Percentiles rank a stretch among this genome's conserved stretches.
These are phyloP conservation scores for Gautieria morchelliformis DNA, from an alignment of 768 basidiomycete species.

Conservation along the genomic window DNA sequence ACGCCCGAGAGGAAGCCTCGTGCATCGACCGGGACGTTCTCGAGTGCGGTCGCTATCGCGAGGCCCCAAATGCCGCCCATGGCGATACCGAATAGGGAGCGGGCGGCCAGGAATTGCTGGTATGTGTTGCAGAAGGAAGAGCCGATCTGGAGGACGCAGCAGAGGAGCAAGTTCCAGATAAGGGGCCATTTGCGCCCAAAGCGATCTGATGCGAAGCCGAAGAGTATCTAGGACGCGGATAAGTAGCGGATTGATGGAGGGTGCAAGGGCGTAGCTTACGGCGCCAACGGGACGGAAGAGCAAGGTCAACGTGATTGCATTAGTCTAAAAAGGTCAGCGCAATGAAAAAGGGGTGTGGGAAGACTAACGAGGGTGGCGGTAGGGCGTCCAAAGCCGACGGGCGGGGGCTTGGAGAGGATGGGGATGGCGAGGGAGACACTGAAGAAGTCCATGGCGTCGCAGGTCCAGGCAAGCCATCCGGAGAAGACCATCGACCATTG, in stretches of 20 bases:
- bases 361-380: slow-evolving; percentile 41
- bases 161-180: slow-evolving; percentile 62
- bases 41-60: slow-evolving; percentile 71
- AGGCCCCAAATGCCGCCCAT: slow-evolving; percentile 92
- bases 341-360: not conserved
- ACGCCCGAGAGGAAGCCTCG: slow-evolving; percentile 82
- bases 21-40: slow-evolving; percentile 79
- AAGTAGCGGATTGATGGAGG: not conserved
- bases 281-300: slow-evolving; percentile 79
- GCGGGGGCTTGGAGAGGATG: slow-evolving; percentile 13
- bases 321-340: slow-evolving; percentile 35
- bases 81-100: slow-evolving; percentile 76
- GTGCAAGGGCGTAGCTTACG: slow-evolving; percentile 22
- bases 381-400: slow-evolving; percentile 34
- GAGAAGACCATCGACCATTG: slow-evolving; percentile 24
- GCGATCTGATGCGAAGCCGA: slow-evolving; percentile 80
- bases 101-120: slow-evolving; percentile 67
- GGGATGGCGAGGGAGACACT: slow-evolving; percentile 35
- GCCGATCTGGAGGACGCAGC: slow-evolving; percentile 65
- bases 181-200: slow-evolving; percentile 94
- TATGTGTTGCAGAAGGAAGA: slow-evolving; percentile 79
- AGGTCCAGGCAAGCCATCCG: slow-evolving; percentile 79
- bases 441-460: slow-evolving; percentile 84
- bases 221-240: slow-evolving; percentile 41
- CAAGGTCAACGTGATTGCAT: slow-evolving; percentile 83